Conservation (phyloP, 768 basidiomycete species). For the Naganishia antarctica region DNA sequence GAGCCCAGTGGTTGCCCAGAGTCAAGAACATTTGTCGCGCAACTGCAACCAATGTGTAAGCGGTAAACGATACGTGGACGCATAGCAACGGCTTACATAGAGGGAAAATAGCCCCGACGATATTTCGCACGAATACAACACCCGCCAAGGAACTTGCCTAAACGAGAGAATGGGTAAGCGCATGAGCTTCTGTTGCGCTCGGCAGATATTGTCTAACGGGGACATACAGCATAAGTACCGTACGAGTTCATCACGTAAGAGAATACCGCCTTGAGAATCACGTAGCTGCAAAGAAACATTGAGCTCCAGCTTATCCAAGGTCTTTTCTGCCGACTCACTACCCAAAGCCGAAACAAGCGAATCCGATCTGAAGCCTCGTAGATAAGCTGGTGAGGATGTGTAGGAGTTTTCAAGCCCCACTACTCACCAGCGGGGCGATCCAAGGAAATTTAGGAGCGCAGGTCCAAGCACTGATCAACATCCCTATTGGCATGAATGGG, state of each 20-base stretch:
- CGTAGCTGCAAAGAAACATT: conserved; percentile 22
- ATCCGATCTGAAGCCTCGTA: conserved; percentile 34
- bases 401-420: too few species aligned
- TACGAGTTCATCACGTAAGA: conserved; percentile 41
- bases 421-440: conserved; percentile 32
- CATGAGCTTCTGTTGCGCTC: too few species aligned
- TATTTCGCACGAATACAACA: conserved; percentile 35
- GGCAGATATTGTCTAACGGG: background rate
- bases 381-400: background rate
- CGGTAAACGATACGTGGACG: background rate
- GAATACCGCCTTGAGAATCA: conserved; percentile 37
- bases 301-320: background rate
- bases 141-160: conserved; percentile 36
- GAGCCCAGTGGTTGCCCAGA: conserved; percentile 40
- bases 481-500: conserved; percentile 35
- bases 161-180: too few species aligned
- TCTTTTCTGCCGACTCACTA: conserved; percentile 17
- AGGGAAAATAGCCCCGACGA: conserved; percentile 39
- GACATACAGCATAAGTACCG: conserved; percentile 32
- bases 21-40: conserved; percentile 37
- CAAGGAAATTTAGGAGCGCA: conserved; percentile 29
- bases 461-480: conserved; percentile 37
- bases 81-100: conserved; percentile 30
- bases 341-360: conserved; percentile 38
- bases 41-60: conserved; percentile 21